These are phyloP conservation scores for Globisporangium irregulare DNA, from an alignment of 352 stramenopile genomes.

Conservation along the genomic window DNA sequence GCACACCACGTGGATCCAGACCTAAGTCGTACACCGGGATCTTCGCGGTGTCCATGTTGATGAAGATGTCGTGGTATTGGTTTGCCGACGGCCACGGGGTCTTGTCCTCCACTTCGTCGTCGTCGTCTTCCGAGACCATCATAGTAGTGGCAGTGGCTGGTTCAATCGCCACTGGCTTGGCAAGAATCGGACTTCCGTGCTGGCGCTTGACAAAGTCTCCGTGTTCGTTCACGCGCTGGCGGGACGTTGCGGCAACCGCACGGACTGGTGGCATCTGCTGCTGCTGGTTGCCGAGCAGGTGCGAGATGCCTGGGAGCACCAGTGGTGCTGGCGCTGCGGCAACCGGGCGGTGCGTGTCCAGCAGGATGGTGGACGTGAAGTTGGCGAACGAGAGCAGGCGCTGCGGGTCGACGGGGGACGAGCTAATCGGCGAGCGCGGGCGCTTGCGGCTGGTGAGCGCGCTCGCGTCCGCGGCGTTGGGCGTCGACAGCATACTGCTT, in stretches of 20 bases:
- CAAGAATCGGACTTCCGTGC: not conserved
- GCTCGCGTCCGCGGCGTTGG: conserved; percentile 13
- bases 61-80: conserved; percentile 62
- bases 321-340: conserved; percentile 8
- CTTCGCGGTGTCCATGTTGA: conserved; percentile 26
- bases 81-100: conserved; percentile 70
- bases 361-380: conserved; percentile 8
- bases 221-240: conserved; percentile 12
- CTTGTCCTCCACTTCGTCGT: conserved; percentile 58
- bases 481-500: conserved; percentile 11
- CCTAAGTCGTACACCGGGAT: conserved; percentile 72
- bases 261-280: conserved; percentile 14
- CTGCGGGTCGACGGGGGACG: not conserved
- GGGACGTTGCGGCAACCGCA: conserved; percentile 12
- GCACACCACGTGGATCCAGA: conserved; percentile 65
- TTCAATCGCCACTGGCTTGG: not conserved
- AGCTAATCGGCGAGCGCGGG: conserved; percentile 28
- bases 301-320: conserved; percentile 37
- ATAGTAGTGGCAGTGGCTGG: not conserved
- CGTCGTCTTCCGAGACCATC: conserved; percentile 25
- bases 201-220: conserved; percentile 13
- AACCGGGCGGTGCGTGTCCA: not conserved
- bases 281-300: conserved; percentile 30
- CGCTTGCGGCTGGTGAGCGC: conserved; percentile 46
- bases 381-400: conserved; percentile 18